These are phyloP conservation scores for Rhodofomes roseus DNA, from an alignment of 1,284 basidiomycete genomes.

Conservation along the genomic window DNA sequence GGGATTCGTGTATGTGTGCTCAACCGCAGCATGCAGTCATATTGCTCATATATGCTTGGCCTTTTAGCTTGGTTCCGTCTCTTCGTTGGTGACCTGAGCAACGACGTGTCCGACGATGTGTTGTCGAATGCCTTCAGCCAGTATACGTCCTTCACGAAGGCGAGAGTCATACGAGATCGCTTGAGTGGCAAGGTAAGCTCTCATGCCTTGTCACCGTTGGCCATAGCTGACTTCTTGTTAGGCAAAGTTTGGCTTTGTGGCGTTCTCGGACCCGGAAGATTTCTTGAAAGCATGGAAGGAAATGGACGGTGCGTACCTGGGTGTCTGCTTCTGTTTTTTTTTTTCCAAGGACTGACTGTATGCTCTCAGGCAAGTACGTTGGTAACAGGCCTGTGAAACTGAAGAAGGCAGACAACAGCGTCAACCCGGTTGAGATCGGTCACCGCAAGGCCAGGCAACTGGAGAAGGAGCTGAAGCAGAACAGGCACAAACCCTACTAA, in stretches of 20 bases:
- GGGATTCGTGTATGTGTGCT: constrained; percentile 84
- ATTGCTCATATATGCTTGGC: constrained; percentile 14
- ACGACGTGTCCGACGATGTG: constrained; percentile 96
- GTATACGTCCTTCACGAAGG: constrained; percentile 91
- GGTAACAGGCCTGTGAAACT: constrained; percentile 92
- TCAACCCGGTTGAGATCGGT: constrained; percentile 91
- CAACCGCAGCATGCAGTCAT: not conserved
- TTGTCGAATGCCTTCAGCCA: constrained; percentile 90
- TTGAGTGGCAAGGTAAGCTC: constrained; percentile 76
- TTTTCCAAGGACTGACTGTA: not conserved
- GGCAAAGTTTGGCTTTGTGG: constrained; percentile 97
- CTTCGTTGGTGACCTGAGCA: constrained; percentile 97
- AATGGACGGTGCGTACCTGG: constrained; percentile 81
- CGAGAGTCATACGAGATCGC: constrained; percentile 90
- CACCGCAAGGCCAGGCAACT: constrained; percentile 83
- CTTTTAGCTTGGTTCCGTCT: constrained; percentile 90
- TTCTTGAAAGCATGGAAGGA: constrained; percentile 99
- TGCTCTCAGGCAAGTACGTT: constrained; percentile 83
- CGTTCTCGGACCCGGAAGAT: constrained; percentile 98
- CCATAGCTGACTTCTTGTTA: constrained; percentile 29
- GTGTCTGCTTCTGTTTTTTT: not conserved
- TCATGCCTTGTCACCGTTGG: not conserved
- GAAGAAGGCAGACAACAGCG: constrained; percentile 83
- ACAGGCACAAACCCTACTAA: constrained; percentile 72
- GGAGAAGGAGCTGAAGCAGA: constrained; percentile 80